phyloP scores from a whole-genome alignment of 1,284 basidiomycete species.

The Xanthoconium separans region DNA sequence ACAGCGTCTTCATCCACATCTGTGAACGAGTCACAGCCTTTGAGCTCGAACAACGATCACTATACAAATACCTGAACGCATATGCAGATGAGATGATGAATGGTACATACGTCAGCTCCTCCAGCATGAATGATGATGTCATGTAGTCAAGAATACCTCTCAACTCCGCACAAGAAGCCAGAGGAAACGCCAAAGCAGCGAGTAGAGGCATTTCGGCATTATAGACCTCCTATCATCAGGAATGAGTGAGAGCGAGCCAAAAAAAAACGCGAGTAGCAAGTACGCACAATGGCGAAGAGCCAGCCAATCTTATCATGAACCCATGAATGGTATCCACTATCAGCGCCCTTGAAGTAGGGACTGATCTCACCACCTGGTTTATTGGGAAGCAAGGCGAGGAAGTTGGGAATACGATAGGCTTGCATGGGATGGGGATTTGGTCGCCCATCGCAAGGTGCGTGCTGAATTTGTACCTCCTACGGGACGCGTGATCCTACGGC shows the following conservation, averaged over 20 bases:
- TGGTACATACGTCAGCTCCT: slow-evolving; percentile 29
- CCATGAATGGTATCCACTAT: slow-evolving; percentile 25
- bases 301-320: slow-evolving; percentile 25
- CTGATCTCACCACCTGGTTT: slow-evolving; percentile 32
- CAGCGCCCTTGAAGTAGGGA: slow-evolving; percentile 24
- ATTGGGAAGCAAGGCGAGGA: slow-evolving; percentile 25
- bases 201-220: slow-evolving; percentile 32
- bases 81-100: not conserved
- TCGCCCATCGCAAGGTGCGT: not conserved
- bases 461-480: slow-evolving; percentile 19
- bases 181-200: slow-evolving; percentile 26
- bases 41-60: slow-evolving; percentile 26
- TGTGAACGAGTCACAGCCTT: slow-evolving; percentile 14
- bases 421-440: slow-evolving; percentile 15
- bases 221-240: slow-evolving; percentile 24
- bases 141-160: slow-evolving; percentile 31
- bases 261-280: not conserved
- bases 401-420: slow-evolving; percentile 25
- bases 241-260: not conserved
- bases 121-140: slow-evolving; percentile 35
- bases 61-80: slow-evolving; percentile 2
- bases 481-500: not conserved
- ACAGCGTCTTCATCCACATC: slow-evolving; percentile 26
- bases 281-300: slow-evolving; percentile 24
- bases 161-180: slow-evolving; percentile 23